Evolutionary conservation across 352 stramenopile genomes (phyloP).

Genomic region (Phytopythium cucurbitacearum): DNA sequence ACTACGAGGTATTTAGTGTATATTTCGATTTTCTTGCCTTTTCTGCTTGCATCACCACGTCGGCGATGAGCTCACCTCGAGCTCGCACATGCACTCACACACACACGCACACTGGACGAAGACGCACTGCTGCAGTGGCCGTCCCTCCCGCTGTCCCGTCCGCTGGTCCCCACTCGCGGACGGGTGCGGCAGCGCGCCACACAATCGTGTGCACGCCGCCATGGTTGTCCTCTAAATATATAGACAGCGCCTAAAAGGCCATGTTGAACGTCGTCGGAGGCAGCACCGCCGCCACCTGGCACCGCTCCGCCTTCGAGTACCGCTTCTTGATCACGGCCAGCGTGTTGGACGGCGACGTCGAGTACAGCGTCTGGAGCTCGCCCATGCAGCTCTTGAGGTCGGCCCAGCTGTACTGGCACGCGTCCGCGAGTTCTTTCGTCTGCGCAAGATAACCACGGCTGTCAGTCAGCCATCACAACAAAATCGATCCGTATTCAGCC

Average conservation of each 20-base stretch:
- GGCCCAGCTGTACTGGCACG: constrained; percentile 68
- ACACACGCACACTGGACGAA: no score
- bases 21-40: no score
- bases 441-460: constrained; percentile 14
- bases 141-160: no score
- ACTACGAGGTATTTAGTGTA: no score
- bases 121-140: no score
- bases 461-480: not conserved
- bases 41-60: no score
- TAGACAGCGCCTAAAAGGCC: constrained; percentile 66
- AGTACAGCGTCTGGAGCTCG: constrained; percentile 79
- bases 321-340: constrained; percentile 87
- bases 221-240: constrained; percentile 35
- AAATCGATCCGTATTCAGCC: not conserved
- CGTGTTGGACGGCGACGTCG: constrained; percentile 75
- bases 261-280: constrained; percentile 78
- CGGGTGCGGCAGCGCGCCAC: no score
- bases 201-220: no score
- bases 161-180: no score
- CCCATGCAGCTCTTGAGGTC: constrained; percentile 82
- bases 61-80: no score
- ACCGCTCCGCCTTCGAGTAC: constrained; percentile 82
- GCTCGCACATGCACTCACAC: no score
- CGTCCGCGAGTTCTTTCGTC: constrained; percentile 80
- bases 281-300: constrained; percentile 69